Percentiles rank a stretch among this genome's conserved stretches.
Conservation (phyloP, 148 eudicot species). For the Chenopodium formosanum region DNA sequence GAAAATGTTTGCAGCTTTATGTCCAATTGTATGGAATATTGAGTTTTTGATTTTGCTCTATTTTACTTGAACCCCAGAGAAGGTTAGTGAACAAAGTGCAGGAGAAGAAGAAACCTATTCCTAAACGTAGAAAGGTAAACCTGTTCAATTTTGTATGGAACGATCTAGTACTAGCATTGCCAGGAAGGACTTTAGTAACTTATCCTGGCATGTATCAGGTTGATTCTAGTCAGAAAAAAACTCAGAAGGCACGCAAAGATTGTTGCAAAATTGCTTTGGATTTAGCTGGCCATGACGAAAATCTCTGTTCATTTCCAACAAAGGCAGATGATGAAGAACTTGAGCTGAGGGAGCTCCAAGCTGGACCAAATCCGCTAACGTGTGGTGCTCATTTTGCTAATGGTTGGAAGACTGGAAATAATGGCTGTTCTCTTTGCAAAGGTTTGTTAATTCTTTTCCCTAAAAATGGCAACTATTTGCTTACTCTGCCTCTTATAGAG, state of each 20-base stretch:
- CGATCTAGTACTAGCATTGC: constrained; percentile 1
- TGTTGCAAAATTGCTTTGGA: constrained; percentile 73
- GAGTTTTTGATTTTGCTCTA: not conserved
- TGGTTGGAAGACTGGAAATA: constrained; percentile 34
- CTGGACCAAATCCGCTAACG: constrained; percentile 61
- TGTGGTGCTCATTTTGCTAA: constrained; percentile 71
- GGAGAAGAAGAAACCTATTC: constrained; percentile 50
- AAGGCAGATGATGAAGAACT: constrained; percentile 91
- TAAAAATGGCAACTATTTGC: constrained; percentile 4
- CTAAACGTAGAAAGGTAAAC: constrained; percentile 54
- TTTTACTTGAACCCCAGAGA: constrained; percentile 35
- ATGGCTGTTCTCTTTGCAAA: constrained; percentile 92
- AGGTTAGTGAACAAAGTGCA: constrained; percentile 41
- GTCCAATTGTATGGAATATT: constrained; percentile 1
- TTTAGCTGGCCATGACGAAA: constrained; percentile 40
- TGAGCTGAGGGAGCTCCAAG: constrained; percentile 73
- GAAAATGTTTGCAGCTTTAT: constrained; percentile 1
- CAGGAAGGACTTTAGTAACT: constrained; percentile 20
- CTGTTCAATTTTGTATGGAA: not conserved
- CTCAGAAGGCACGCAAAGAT: constrained; percentile 45
- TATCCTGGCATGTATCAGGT: constrained; percentile 39
- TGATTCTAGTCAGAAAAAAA: constrained; percentile 33
- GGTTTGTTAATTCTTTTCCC: constrained; percentile 38
- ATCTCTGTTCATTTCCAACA: constrained; percentile 37
- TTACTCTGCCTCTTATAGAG: not conserved